Conservation (phyloP, 441 rosid species). For the Populus hybrid region DNA sequence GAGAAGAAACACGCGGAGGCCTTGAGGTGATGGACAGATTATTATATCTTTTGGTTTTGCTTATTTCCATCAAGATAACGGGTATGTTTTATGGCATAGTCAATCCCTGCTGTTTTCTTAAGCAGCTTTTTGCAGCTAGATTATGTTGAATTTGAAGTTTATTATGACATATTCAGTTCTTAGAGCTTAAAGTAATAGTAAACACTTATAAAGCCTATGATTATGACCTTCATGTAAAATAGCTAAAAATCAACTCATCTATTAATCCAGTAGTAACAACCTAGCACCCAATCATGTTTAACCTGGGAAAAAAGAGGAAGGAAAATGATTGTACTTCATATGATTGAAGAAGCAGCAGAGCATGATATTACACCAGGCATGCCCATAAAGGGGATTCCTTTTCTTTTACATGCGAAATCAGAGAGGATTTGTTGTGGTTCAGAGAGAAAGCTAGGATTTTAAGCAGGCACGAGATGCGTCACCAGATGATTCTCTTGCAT, state of each 20-base stretch:
- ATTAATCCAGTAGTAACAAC: background rate
- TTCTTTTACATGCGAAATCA: background rate
- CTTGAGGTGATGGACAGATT: constrained; percentile 13
- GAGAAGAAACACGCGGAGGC: constrained; percentile 32
- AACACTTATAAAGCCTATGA: background rate
- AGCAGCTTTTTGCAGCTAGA: background rate
- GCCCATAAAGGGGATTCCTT: background rate
- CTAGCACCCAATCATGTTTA: background rate
- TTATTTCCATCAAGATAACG: background rate
- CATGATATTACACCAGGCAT: background rate
- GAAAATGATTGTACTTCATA: background rate
- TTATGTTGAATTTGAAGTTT: background rate
- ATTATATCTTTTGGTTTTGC: background rate
- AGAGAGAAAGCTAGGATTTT: background rate
- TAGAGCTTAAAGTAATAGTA: background rate
- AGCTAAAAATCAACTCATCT: background rate
- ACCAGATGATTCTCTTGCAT: constrained; percentile 76
- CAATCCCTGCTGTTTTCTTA: background rate
- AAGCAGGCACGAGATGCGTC: constrained; percentile 12
- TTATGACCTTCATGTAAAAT: background rate
- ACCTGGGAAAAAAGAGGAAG: background rate
- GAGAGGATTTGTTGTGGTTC: background rate
- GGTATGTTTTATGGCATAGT: background rate
- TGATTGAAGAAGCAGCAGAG: background rate
- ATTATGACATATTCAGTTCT: background rate